Base-by-base conservation (phyloP, 768 basidiomycete species). In the Termitomyces sp. region DNA sequence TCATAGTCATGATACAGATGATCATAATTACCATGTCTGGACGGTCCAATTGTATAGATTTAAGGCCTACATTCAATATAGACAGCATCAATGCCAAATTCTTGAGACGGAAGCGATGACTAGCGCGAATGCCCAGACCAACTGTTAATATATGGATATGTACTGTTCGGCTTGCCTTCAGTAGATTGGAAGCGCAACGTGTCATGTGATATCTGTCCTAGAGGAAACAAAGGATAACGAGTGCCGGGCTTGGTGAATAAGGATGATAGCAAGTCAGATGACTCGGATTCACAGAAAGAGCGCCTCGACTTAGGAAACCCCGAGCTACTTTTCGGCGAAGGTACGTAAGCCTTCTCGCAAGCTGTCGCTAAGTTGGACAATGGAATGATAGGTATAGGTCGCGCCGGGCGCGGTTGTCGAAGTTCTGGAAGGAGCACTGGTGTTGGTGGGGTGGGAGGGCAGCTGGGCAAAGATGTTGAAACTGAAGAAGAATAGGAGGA, bases 381-480 rank as follows among this genome's bases (percentile, higher is more conserved):
- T 39, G 74, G 74, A 15, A 78, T 67, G 59, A 78, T 79, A 37
- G 76, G 75, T 65, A 79, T 78, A 46, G 67, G 72, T 55, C 77
- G 74, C 47, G 68, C 75, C 56, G 78, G 78, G 45, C 77, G 77
- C 45, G 78, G 78, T 62, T 80, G 78, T 66, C 75, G 75, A 31
- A 80, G 65, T 41, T 58, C 57, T 12, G 57, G 57, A 34, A 58
- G 51, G 15, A 49, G 37, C 5, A 58, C 47, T 54, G 73, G 70
- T 54, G 77, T 68, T 24, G 69, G 66, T 26, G 61, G 56, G 22
- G 60, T 60, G 31, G 57, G 52, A 47, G 52, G 57, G 22, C 13
- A 54, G 42, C 47, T 42, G 15, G 44, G 33, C 15, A 46, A 64
- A 58, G 51, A 62, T 51, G 42, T 48, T 56, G 53, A 64, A 42